Base-by-base conservation (phyloP, 2,329 filamentous ascomycete genomes). In the Cytospora paraplurivora region DNA sequence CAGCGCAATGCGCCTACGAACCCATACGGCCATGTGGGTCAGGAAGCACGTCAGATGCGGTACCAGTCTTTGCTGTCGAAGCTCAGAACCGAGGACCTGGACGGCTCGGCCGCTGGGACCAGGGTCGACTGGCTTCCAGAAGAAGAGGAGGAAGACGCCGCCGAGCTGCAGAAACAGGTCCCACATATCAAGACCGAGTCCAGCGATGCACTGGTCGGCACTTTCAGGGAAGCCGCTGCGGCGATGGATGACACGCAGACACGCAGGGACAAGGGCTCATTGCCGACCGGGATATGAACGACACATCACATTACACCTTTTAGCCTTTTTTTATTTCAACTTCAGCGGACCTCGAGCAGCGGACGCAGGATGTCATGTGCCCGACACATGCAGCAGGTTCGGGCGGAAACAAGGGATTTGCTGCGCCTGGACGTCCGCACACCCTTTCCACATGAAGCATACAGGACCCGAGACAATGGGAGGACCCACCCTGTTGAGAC, bases 51-150 rank as follows among this genome's bases (percentile, higher is more conserved):
- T 63, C 73, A 85, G 32, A 78, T 82, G 56, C 83, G 83, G 61
- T 89, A 88, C 72, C 85, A 87, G 68, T 82, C 83, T 68, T 81
- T 89, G 55, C 79, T 88, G 17, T 83, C 85, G 19, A 87, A 85
- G 68, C 79, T 88, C 11, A 81, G 81, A 17, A 72, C 76, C 38
- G 73, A 78, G 17, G 80, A 85, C 60, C 76, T 80, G 35, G 74
- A 73, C 27, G 64, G 71, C 33, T 65, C 68, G 34, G 69, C 76
- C 21, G 71, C 76, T 44, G 80, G 79, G 54, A 76, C 81, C 61
- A 79, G 81, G 69, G 78, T 84, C 70, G 85, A 88, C 69, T 85
- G 83, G 82, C 72, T 83, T 60, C 67, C 76, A 49, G 77, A 77
- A 7, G 68, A 76, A 41, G 77, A 77, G 50, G 81, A 84, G 59